Base-by-base conservation (phyloP, 306 rosid genomes). In the Mimosa pudica region DNA sequence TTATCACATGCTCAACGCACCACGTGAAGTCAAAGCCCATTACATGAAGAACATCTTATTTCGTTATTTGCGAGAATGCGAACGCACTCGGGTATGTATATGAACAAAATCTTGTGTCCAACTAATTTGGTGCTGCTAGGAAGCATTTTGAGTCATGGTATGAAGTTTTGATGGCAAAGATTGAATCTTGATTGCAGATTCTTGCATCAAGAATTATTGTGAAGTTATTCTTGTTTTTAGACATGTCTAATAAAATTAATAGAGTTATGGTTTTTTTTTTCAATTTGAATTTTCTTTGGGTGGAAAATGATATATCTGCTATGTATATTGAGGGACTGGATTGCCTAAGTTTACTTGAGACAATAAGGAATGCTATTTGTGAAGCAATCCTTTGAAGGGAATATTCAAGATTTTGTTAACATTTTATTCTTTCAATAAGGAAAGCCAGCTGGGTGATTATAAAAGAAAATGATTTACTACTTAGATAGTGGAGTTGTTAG, bases 31-130 rank as follows among this genome's bases (percentile, higher is more conserved):
- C 66, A 95, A 95, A 86, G 89, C 86, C 78, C 90, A 85, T 30
- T 90, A 87, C 82, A 90, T 95, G 98, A 86, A 88, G 66, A 82
- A 74, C 84, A 90, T 93, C 75, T 88, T 95, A 10, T 86, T 77
- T 67, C 92, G 90, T 1, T 95, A 95, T 86, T 82, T 87, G 5
- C 88, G 95, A 10, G 89, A 90, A 17, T 88, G 75, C 9, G 98
- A 95, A 74, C 96, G 97, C 77, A 51, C 52, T 78, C 96, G 98
- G 71, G 99, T 95, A 65, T n/a, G 87, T 95, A 55, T 18, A 38
- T 38, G 30, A 24, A 24, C 30, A 24, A 24, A 24, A 24, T 24
- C 30, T 24, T 24, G 30, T 24, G 30, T 24, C 30, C 0, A 24
- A 24, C 30, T 24, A 24, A 72, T 77, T 77, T 80, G 60, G 35